phyloP scores from a whole-genome alignment of 140 eudicot genomes.

The Bidens hawaiensis region DNA sequence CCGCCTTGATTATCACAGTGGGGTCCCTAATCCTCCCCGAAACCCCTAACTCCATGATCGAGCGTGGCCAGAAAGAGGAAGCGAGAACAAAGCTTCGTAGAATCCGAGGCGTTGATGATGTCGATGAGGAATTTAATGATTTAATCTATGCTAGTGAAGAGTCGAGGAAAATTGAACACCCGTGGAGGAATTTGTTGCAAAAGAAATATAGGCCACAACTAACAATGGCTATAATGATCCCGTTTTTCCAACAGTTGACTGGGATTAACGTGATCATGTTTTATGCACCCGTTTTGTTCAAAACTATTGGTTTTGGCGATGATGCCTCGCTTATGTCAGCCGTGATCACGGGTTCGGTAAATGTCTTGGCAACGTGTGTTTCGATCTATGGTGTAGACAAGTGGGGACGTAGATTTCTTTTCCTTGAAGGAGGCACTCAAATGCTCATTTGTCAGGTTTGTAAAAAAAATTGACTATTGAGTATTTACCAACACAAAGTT shows the following conservation, averaged over 20 bases:
- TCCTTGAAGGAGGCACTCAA: constrained; percentile 81
- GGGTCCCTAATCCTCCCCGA: constrained; percentile 80
- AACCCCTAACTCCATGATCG: constrained; percentile 90
- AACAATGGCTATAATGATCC: constrained; percentile 79
- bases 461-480: not conserved
- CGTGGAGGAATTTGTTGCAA: constrained; percentile 71
- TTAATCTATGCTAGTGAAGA: constrained; percentile 68
- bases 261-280: constrained; percentile 93
- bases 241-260: constrained; percentile 81
- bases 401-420: constrained; percentile 72
- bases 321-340: constrained; percentile 88
- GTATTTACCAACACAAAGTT: not conserved
- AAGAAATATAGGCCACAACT: constrained; percentile 84
- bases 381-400: constrained; percentile 73
- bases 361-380: constrained; percentile 65
- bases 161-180: constrained; percentile 56
- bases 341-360: constrained; percentile 71
- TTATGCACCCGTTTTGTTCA: constrained; percentile 83
- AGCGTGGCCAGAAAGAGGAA: constrained; percentile 48
- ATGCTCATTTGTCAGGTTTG: constrained; percentile 85
- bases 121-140: constrained; percentile 69
- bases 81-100: constrained; percentile 50
- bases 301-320: constrained; percentile 66
- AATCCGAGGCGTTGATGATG: constrained; percentile 56
- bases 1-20: constrained; percentile 63